Conservation (phyloP, 192 early-diverging fungal genomes). For the Backusella tuberculispora region DNA sequence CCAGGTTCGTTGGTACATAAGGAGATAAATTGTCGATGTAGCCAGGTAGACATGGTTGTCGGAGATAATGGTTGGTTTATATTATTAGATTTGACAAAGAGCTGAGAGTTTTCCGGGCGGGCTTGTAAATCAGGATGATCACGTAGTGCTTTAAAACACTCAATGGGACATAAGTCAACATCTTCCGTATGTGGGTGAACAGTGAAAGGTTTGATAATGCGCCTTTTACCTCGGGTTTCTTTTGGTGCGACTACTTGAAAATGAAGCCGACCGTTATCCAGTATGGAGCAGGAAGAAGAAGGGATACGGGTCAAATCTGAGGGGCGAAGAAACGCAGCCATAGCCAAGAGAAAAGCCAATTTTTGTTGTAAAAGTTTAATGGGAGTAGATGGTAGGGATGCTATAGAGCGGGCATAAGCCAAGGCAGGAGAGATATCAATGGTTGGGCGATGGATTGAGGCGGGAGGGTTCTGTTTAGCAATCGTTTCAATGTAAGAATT, state of each 20-base stretch:
- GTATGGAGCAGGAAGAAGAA: not conserved
- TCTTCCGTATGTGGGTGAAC: not conserved
- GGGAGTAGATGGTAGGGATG: not conserved
- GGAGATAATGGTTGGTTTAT: not conserved
- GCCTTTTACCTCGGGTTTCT: not conserved
- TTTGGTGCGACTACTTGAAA: constrained; percentile 15
- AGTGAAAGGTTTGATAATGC: constrained; percentile 16
- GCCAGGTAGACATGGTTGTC: not conserved
- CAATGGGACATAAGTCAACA: not conserved
- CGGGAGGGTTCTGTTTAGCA: not conserved
- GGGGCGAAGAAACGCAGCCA: constrained; percentile 16
- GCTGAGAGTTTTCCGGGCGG: not conserved
- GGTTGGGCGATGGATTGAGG: not conserved
- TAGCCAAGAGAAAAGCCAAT: constrained; percentile 19
- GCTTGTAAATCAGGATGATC: not conserved
- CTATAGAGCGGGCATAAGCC: not conserved
- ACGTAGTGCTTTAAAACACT: not conserved
- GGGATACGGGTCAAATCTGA: constrained; percentile 14
- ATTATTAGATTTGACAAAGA: constrained; percentile 15
- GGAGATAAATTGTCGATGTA: not conserved
- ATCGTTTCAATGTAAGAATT: not conserved
- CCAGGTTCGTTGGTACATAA: not conserved
- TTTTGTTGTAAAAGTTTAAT: not conserved
- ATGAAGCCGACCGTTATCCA: not conserved
- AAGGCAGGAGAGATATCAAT: not conserved